A percentile compares a stretch with the other conserved stretches of the same genome.
phyloP scores from a whole-genome alignment of 495 filamentous ascomycete genomes.

The Aspergillus carlsbadensis region DNA sequence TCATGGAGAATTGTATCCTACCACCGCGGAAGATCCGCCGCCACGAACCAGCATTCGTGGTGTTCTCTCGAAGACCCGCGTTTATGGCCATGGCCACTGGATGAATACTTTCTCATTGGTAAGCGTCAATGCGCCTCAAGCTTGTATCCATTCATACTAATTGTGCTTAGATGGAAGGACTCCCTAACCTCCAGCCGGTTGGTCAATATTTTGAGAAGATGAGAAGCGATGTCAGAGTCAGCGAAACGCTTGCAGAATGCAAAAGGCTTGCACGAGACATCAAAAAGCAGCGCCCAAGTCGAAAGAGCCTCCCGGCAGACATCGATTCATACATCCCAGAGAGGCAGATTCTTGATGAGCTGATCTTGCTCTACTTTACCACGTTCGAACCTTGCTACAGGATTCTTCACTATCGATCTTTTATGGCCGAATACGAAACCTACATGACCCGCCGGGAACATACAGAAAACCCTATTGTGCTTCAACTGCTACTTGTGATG shows the following conservation, averaged over 20 bases:
- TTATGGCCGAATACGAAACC: conserved; percentile 43
- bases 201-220: conserved; percentile 20
- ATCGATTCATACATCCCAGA: conserved; percentile 21
- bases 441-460: conserved; percentile 37
- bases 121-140: conserved; percentile 1
- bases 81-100: conserved; percentile 33
- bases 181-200: conserved; percentile 11
- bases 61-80: conserved; percentile 27
- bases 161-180: conserved; percentile 28
- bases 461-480: conserved; percentile 23
- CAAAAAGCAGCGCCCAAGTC: conserved; percentile 24
- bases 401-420: conserved; percentile 47
- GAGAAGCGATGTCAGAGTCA: conserved; percentile 16
- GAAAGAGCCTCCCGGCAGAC: conserved; percentile 21
- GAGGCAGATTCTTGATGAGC: conserved; percentile 36
- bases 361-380: conserved; percentile 45
- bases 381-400: conserved; percentile 49
- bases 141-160: not conserved
- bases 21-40: not conserved
- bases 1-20: not conserved
- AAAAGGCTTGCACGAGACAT: conserved; percentile 26
- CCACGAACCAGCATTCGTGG: conserved; percentile 16
- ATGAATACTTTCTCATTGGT: conserved; percentile 30
- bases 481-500: conserved; percentile 48
- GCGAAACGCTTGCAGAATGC: conserved; percentile 19